Percentiles rank a stretch among this genome's conserved stretches.
Evolutionary conservation across 2,329 filamentous ascomycete genomes (phyloP).

Genomic region (Penicillium sp.): DNA sequence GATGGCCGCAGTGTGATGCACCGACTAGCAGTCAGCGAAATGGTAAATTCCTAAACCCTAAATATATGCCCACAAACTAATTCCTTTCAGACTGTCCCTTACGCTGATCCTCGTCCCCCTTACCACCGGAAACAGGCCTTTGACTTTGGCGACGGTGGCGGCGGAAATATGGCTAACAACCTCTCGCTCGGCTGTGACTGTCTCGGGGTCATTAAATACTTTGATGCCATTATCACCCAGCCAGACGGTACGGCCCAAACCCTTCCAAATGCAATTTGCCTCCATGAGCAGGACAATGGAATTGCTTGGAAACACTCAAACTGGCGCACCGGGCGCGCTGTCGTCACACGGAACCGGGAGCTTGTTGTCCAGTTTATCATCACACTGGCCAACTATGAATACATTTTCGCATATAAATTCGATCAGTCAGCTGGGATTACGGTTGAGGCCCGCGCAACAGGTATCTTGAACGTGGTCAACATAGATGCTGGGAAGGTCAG

Average conservation of each 20-base stretch:
- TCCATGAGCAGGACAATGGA: slow-evolving; percentile 66
- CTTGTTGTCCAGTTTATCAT: slow-evolving; percentile 66
- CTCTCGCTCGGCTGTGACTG: slow-evolving; percentile 52
- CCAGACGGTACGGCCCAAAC: slow-evolving; percentile 54
- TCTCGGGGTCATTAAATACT: slow-evolving; percentile 66
- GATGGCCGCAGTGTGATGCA: slow-evolving; percentile 66
- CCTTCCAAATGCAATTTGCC: slow-evolving; percentile 64
- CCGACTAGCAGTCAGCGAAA: slow-evolving; percentile 66
- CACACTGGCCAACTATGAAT: slow-evolving; percentile 56
- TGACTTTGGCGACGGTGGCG: slow-evolving; percentile 69
- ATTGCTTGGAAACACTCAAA: slow-evolving; percentile 70
- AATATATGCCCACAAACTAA: slow-evolving; percentile 1
- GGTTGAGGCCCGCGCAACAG: slow-evolving; percentile 68
- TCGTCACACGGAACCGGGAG: slow-evolving; percentile 60
- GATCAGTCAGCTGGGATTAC: slow-evolving; percentile 60
- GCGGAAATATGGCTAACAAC: slow-evolving; percentile 67
- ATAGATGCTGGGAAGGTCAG: slow-evolving; percentile 61
- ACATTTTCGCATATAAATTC: slow-evolving; percentile 52
- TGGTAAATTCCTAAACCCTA: slow-evolving; percentile 45
- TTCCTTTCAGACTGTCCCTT: slow-evolving; percentile 53
- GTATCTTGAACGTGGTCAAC: slow-evolving; percentile 64
- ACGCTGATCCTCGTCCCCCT: slow-evolving; percentile 64
- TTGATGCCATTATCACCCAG: slow-evolving; percentile 58
- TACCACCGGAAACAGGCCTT: slow-evolving; percentile 71
- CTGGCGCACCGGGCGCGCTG: slow-evolving; percentile 63